Evolutionary conservation across 2,329 filamentous ascomycete species (phyloP).

Genomic region (Aspergillus sp.): DNA sequence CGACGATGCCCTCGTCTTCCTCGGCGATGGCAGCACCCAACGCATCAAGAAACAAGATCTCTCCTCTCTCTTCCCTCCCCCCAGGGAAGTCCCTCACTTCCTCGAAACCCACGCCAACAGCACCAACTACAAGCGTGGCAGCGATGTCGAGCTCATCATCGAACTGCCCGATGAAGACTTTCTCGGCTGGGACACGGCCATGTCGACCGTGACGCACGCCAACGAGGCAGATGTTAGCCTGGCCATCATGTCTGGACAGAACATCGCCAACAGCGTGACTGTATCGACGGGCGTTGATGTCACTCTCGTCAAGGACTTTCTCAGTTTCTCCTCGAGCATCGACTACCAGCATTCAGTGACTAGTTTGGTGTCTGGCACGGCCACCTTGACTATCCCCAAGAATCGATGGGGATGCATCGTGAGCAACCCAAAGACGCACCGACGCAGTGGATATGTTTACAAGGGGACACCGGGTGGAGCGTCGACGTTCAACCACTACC

Average conservation of each 20-base stretch:
- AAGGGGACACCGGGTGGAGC: slow-evolving; percentile 9
- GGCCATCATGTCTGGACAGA: slow-evolving; percentile 8
- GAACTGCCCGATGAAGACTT: slow-evolving; percentile 11
- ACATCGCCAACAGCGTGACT: slow-evolving; percentile 10
- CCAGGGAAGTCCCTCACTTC: slow-evolving; percentile 1
- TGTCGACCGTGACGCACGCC: slow-evolving; percentile 12
- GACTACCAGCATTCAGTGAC: slow-evolving; percentile 6
- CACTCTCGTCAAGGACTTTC: slow-evolving; percentile 6
- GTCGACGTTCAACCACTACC: slow-evolving; percentile 7
- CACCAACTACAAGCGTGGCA: slow-evolving; percentile 3
- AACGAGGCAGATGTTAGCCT: slow-evolving; percentile 10
- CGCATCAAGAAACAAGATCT: slow-evolving; percentile 9
- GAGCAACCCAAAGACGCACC: slow-evolving; percentile 12
- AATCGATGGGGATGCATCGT: slow-evolving; percentile 12
- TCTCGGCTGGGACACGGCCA: slow-evolving; percentile 14
- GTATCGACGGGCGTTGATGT: slow-evolving; percentile 4
- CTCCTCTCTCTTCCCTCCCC: neutral
- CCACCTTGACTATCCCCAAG: slow-evolving; percentile 13
- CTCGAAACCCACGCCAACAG: neutral
- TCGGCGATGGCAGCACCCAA: slow-evolving; percentile 11
- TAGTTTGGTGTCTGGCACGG: slow-evolving; percentile 10
- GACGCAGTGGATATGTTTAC: slow-evolving; percentile 12
- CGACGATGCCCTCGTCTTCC: slow-evolving; percentile 21
- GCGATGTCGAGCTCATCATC: slow-evolving; percentile 8
- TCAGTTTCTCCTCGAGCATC: slow-evolving; percentile 2